These are phyloP conservation scores for Obelidium mucronatum DNA, from an alignment of 192 early-diverging fungal genomes.

Conservation along the genomic window DNA sequence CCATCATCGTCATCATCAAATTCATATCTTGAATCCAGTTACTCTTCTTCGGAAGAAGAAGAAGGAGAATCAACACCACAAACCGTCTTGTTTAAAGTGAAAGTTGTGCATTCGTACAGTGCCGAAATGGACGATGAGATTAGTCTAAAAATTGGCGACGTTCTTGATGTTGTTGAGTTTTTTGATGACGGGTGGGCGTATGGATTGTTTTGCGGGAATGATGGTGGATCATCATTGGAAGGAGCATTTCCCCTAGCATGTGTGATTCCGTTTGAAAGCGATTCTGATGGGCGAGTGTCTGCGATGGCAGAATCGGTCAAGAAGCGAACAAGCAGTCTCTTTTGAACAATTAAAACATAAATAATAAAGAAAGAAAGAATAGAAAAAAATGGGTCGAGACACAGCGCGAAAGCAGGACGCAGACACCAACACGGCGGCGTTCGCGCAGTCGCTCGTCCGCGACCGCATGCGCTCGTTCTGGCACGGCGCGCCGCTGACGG, in stretches of 20 bases:
- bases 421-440: background rate
- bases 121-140: slow-evolving; percentile 23
- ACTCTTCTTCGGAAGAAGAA: no score
- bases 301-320: no score
- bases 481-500: slow-evolving; percentile 2
- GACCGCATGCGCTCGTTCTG: slow-evolving; percentile 17
- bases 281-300: no score
- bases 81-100: slow-evolving; percentile 35
- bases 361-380: no score
- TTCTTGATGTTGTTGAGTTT: slow-evolving; percentile 24
- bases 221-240: no score
- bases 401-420: no score
- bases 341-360: no score
- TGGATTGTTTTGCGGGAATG: slow-evolving; percentile 1
- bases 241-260: slow-evolving; percentile 34
- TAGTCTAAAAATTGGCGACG: slow-evolving; percentile 14
- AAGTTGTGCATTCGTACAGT: slow-evolving; percentile 28
- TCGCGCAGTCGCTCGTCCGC: slow-evolving; percentile 20
- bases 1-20: no score
- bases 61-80: no score
- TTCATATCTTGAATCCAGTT: no score
- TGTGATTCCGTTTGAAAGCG: slow-evolving; percentile 17
- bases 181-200: slow-evolving; percentile 37
- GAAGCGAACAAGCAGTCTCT: no score
- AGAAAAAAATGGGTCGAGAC: no score